Base-by-base conservation (phyloP, 768 basidiomycete species). In the Mrakia gelida region DNA sequence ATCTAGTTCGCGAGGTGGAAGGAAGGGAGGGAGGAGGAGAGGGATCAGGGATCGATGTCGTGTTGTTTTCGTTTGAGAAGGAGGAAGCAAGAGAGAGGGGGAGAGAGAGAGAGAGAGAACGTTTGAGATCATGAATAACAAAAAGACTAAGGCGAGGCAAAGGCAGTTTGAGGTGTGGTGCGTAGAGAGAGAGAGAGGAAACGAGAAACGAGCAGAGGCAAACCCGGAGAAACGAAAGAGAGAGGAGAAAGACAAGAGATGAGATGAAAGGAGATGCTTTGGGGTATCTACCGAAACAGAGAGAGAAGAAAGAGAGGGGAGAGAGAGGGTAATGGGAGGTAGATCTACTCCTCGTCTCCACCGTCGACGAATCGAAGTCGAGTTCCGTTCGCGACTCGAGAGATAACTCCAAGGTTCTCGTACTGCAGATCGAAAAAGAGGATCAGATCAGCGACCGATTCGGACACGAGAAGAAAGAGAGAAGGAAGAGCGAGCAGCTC, bases 351-450 rank as follows among this genome's bases (percentile, higher is more conserved):
- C 61, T 75, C 78, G 43, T 79, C 76, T 77, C 67, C 80, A 21
- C 79, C 77, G 62, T 81, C 81, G 61, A 85, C 87, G 83, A 95
- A 92, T 71, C 90, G 90, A 59, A 98, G 84, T 83, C 92, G 92
- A 1, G 92, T 89, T 74, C 90, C 90, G 81, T 92, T 92, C 15
- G 93, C 92, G n/a, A 92, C 90, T 5, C 93, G 89, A 71, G 89
- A 87, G 88, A 91, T 90, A 73, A 95, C 88, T 75, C 92, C 89
- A 80, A 95, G 86, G 68, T 90, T 88, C 84, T 97, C 95, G 84
- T 97, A 98, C 95, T 98, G 82, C 10, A 75, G 30, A 45, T 45
- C 45, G 45, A 45, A 72, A 34, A 73, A 41, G 38, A 32, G 45
- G 78, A 45, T 56, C 62, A 73, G 59, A 30, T 52, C n/a, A 63